Evolutionary conservation across 441 rosid species (phyloP).

Genomic region (Eutrema salsugineum): DNA sequence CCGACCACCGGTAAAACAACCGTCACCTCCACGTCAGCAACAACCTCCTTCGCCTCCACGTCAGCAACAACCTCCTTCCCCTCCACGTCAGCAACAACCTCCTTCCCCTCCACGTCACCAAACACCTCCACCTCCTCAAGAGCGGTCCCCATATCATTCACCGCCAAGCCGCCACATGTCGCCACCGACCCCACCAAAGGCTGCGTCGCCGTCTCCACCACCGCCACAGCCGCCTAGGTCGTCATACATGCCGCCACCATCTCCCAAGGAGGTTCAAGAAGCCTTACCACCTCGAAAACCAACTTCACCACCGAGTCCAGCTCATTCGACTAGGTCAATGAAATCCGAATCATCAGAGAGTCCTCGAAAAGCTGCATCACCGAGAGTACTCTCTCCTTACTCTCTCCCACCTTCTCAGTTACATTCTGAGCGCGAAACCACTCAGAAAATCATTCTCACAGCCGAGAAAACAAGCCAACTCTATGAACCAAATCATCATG

Average conservation of each 20-base stretch:
- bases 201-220: slow-evolving; percentile 5
- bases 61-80: slow-evolving; percentile 14
- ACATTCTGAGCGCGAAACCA: slow-evolving; percentile 36
- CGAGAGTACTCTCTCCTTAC: slow-evolving; percentile 64
- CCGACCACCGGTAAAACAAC: slow-evolving; percentile 10
- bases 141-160: slow-evolving; percentile 21
- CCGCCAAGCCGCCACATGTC: slow-evolving; percentile 30
- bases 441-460: slow-evolving; percentile 65
- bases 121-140: slow-evolving; percentile 22
- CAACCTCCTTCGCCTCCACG: slow-evolving; percentile 33
- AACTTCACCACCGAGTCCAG: slow-evolving; percentile 31
- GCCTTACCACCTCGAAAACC: slow-evolving; percentile 13
- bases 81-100: slow-evolving; percentile 23
- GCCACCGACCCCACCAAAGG: slow-evolving; percentile 28
- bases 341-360: slow-evolving; percentile 31
- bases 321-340: slow-evolving; percentile 15
- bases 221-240: slow-evolving; percentile 14
- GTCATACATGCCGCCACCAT: slow-evolving; percentile 35
- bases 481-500: slow-evolving; percentile 26
- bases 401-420: slow-evolving; percentile 63
- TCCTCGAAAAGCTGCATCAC: slow-evolving; percentile 31
- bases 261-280: slow-evolving; percentile 31
- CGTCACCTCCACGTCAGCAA: slow-evolving; percentile 35
- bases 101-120: no score
- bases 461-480: slow-evolving; percentile 53